Base-by-base conservation (phyloP, 305 asterid genomes). In the Stenogyne calaminthoides region DNA sequence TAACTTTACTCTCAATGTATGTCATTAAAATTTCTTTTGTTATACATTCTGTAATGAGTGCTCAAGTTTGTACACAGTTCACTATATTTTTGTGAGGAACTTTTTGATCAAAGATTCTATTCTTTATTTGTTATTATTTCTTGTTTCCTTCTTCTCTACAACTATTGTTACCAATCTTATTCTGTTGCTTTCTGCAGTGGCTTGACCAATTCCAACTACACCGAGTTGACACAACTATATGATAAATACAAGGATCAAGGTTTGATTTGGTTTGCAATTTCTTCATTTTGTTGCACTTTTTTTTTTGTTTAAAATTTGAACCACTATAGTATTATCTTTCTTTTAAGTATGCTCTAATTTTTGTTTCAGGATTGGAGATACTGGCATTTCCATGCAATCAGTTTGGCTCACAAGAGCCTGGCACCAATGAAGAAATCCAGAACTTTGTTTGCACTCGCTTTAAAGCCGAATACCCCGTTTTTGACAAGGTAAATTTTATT, bases 341-440 rank as follows among this genome's bases (percentile, higher is more conserved):
- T 11, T 74, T 47, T 0, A 15, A 32, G 34, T 15, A 34, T 56
- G 58, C 22, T 49, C 12, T 62, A 14, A 56, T 58, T 40, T 12
- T 54, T 4, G 10, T 63, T 39, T 61, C 80, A 94, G 99, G 97
- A 27, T 72, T 94, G 83, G 98, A 94, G 91, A 92, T 94, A 74
- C 84, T 94, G 42, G 99, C 99, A 61, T 94, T 94, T 74, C 99
- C 99, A 18, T 90, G 98, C 93, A 94, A 94, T 75, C 99, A 94
- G 82, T 94, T 94, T 78, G 95, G 91, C 18, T 84, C 93, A n/a
- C 97, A 94, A 73, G 98, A 94, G 84, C 98, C 99, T 69, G 98
- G 99, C 67, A 85, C 78, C 76, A 87, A 82, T 58, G 98, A 90
- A 90, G 96, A 91, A 55, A 90, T 91, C 64, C 90, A 83, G 72